Base-by-base conservation (phyloP, 345 rosid genomes). In the Eucalyptus curtisii region DNA sequence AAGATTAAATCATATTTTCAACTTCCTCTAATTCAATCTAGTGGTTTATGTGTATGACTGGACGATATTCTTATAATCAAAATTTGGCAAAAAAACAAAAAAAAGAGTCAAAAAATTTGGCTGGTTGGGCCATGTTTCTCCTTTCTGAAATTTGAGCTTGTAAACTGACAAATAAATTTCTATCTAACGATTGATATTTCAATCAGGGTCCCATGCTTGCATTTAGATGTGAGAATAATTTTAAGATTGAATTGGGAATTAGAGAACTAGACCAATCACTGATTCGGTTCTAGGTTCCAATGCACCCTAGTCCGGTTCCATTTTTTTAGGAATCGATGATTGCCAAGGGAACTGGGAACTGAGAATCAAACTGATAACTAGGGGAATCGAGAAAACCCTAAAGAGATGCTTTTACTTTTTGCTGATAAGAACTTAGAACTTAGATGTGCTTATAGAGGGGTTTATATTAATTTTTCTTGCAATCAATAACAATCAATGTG, bases 331-430 rank as follows among this genome's bases (percentile, higher is more conserved):
- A 52, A 52, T 2, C 24, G 2, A 52, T 52, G 24, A 24, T 7
- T 50, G 2, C 0, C 8, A 0, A 6, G 20, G 8, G 22, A 16
- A 19, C 10, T 53, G 1, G 61, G 61, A 55, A 22, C 13, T 20
- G 3, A 24, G 30, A 55, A 24, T 8, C 27, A 10, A 55, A 55
- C 13, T 4, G 12, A 55, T 52, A 16, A 53, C 25, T 1, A 19
- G 4, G 27, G 0, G 12, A 24, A 55, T 24, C 4, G 6, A 55
- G 61, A 55, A 55, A 55, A 55, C 2, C 27, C 61, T 24, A 27
- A 59, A 27, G 13, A 59, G 31, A 59, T 13, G 7, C 68, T 52
- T 59, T 59, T 59, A 59, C 31, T 59, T 59, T 59, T 59, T 12
- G 3, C 7, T 59, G 0, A 59, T 59, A 59, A 59, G 66, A 59